Evolutionary conservation across 2,329 filamentous ascomycete genomes (phyloP), one percentile per base, ranked within the genome.

Genomic region (Aspergillus aculeatinus): DNA sequence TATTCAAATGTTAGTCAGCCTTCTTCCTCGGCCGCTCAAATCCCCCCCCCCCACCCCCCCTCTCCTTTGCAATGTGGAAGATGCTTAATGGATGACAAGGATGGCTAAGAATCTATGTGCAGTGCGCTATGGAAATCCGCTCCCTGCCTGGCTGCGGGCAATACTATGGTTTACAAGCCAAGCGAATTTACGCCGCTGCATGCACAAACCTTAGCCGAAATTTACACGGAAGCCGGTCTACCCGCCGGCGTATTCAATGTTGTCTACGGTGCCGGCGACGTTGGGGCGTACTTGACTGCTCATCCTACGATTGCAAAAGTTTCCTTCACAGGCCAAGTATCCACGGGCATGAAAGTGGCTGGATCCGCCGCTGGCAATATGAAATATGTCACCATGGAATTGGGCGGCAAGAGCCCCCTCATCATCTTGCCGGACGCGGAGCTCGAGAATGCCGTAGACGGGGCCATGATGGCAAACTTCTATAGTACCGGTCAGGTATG

Each of bases 401-500:
- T 96, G 0, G 92, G 92, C 57, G 92, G 92, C 53, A 96, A 96
- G 79, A 92, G 88, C 61, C 90, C 92, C 0, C 81, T 92, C 48
- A 81, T 96, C 54, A 82, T 96, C 51, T 85, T 96, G 1, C 90
- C 90, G 1, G 92, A 96, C 70, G 90, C 89, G 16, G 86, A 91
- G 55, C 76, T 94, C 21, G 87, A 91, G 50, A 85, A 86, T 68
- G 92, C 92, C n/a, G 92, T 91, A 35, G 89, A 96, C 70, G 89
- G 91, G 31, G 92, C 91, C 64, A 93, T 96, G 89, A 91, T 96
- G 82, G 92, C 92, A 68, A 96, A 96, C 76, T 96, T 96, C 79
- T 96, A 90, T 82, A 92, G 89, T 66, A 90, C 90, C 0, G 92
- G 92, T 31, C 92, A 96, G 76, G 92, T 96, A 54, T 96, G 92